phyloP scores from a whole-genome alignment of 78 protist genomes.

The Pelomyxa schiedti region DNA sequence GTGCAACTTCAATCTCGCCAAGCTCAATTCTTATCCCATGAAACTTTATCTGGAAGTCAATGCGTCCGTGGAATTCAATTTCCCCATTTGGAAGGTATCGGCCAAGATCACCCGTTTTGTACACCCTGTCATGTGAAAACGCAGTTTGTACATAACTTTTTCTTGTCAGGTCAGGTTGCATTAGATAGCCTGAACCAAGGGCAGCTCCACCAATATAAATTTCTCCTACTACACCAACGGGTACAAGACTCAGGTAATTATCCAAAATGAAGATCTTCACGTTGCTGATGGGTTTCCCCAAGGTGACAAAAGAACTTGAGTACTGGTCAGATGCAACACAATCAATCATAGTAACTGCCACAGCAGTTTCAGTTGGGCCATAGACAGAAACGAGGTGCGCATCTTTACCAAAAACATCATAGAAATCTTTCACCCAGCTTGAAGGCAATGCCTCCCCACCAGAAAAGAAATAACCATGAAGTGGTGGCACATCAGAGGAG shows the following conservation, averaged over 20 bases:
- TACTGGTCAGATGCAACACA: neutral
- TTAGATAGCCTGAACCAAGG: slow-evolving; percentile 8
- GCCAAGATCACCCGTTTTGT: slow-evolving; percentile 28
- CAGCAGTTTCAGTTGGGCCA: slow-evolving; percentile 15
- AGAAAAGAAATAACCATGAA: no score
- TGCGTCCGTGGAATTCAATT: slow-evolving; percentile 21
- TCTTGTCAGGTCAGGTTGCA: slow-evolving; percentile 2
- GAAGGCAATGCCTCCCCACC: no score
- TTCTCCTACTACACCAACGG: slow-evolving; percentile 25
- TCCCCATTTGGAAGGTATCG: slow-evolving; percentile 1
- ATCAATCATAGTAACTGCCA: neutral
- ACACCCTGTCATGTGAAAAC: slow-evolving; percentile 10
- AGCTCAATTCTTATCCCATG: neutral
- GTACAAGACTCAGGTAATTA: neutral
- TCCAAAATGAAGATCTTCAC: neutral
- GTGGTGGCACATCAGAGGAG: no score
- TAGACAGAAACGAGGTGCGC: neutral
- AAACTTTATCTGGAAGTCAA: slow-evolving; percentile 7
- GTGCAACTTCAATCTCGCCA: slow-evolving; percentile 4
- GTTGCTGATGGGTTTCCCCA: neutral
- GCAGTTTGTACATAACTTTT: neutral
- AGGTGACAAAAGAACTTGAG: neutral
- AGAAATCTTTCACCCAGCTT: neutral
- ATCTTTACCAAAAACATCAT: neutral
- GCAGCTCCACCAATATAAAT: slow-evolving; percentile 8